These are phyloP conservation scores for Thelephora aurantiotincta DNA, from an alignment of 768 basidiomycete genomes.

Conservation along the genomic window DNA sequence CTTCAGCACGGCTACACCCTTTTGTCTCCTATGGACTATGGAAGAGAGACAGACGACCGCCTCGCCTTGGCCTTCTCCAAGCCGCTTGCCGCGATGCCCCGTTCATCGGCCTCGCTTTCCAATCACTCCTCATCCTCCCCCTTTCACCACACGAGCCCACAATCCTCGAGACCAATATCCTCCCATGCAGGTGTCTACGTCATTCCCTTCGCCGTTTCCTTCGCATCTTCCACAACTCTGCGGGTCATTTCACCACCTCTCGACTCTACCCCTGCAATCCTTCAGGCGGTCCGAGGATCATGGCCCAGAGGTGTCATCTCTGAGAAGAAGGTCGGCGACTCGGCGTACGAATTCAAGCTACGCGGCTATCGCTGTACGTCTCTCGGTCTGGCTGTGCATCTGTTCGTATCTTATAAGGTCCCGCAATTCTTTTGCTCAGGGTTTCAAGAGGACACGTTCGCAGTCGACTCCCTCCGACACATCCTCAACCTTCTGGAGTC, in stretches of 20 bases:
- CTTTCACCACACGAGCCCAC: slow-evolving; percentile 9
- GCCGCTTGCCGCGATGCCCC: slow-evolving; percentile 22
- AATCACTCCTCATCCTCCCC: slow-evolving; percentile 20
- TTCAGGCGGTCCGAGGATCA: slow-evolving; percentile 63
- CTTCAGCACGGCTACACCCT: slow-evolving; percentile 50
- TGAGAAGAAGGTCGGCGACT: slow-evolving; percentile 61
- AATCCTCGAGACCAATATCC: neutral
- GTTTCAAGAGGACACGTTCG: slow-evolving; percentile 69
- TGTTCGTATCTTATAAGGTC: slow-evolving; percentile 7
- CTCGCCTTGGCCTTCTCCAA: slow-evolving; percentile 59
- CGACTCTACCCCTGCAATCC: slow-evolving; percentile 62
- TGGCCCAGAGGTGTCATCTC: slow-evolving; percentile 73
- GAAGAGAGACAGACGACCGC: slow-evolving; percentile 61
- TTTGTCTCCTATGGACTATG: slow-evolving; percentile 63
- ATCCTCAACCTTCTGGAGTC: slow-evolving; percentile 54
- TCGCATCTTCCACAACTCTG: slow-evolving; percentile 49
- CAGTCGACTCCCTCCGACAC: slow-evolving; percentile 57
- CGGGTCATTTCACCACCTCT: slow-evolving; percentile 70
- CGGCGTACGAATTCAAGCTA: slow-evolving; percentile 66
- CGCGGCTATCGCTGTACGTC: slow-evolving; percentile 67
- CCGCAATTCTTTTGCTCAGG: slow-evolving; percentile 24
- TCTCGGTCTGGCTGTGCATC: slow-evolving; percentile 7
- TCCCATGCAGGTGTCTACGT: slow-evolving; percentile 2
- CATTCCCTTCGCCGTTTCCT: slow-evolving; percentile 55
- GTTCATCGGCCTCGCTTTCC: slow-evolving; percentile 23